phyloP scores from a whole-genome alignment of 225 moss, liverwort and hornwort species.

The Sphagnum contortum region DNA sequence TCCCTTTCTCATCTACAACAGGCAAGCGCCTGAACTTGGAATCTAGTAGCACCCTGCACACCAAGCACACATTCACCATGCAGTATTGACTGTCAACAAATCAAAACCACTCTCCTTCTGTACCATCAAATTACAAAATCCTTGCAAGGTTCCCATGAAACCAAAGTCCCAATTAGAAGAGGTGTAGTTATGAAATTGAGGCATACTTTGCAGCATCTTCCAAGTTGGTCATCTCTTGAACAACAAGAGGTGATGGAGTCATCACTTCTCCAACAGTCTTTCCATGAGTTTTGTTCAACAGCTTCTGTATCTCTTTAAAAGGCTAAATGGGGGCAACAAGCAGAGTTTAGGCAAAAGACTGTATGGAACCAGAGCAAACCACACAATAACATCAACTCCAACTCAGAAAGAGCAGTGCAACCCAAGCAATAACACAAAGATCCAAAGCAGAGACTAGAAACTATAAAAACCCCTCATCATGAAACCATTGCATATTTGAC shows the following conservation, averaged over 20 bases:
- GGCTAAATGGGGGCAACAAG: slow-evolving; percentile 10
- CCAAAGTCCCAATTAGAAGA: too few species aligned
- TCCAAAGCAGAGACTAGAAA: too few species aligned
- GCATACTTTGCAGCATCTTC: slow-evolving; percentile 69
- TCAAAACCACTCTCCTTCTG: neutral
- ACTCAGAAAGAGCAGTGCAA: neutral
- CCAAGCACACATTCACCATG: neutral
- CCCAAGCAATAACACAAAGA: neutral
- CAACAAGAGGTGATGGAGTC: slow-evolving; percentile 66
- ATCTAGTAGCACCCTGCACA: slow-evolving; percentile 50
- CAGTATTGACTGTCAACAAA: too few species aligned
- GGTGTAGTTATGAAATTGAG: neutral
- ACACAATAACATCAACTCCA: neutral
- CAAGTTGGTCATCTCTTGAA: slow-evolving; percentile 63
- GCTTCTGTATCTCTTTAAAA: slow-evolving; percentile 73
- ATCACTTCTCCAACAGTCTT: slow-evolving; percentile 83
- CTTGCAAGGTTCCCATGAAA: too few species aligned
- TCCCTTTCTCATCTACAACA: slow-evolving; percentile 55
- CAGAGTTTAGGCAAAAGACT: too few species aligned
- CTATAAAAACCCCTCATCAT: too few species aligned
- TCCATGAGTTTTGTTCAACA: slow-evolving; percentile 74
- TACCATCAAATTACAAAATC: too few species aligned
- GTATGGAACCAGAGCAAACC: too few species aligned
- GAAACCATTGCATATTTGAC: too few species aligned
- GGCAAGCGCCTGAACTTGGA: slow-evolving; percentile 87